Percentiles rank a stretch among this genome's conserved stretches.
Evolutionary conservation across 768 basidiomycete species (phyloP).

Genomic region (Crassisporium funariophilum): DNA sequence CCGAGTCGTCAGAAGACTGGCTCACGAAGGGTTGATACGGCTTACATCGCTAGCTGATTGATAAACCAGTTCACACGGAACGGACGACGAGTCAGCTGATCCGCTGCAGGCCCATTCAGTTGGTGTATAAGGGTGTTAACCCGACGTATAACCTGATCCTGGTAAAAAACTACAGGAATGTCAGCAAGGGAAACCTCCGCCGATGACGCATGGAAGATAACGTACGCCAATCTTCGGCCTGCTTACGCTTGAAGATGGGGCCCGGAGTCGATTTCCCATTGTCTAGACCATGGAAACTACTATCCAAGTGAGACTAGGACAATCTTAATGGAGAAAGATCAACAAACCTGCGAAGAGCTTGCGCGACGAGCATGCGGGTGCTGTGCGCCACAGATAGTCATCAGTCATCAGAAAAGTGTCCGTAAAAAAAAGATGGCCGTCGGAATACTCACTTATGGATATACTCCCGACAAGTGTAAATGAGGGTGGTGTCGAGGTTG

Average conservation of each 20-base stretch:
- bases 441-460: constrained; percentile 63
- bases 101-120: constrained; percentile 49
- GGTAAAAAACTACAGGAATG: constrained; percentile 57
- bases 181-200: background rate
- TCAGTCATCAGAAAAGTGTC: constrained; percentile 13
- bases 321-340: background rate
- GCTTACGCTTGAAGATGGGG: constrained; percentile 67
- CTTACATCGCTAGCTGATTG: constrained; percentile 65
- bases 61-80: constrained; percentile 74
- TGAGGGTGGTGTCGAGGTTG: constrained; percentile 66
- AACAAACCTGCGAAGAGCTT: constrained; percentile 64
- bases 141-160: constrained; percentile 64
- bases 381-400: constrained; percentile 34
- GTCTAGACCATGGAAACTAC: constrained; percentile 52
- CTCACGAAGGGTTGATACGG: constrained; percentile 3
- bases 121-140: constrained; percentile 57
- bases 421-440: constrained; percentile 3
- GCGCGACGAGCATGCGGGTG: constrained; percentile 64
- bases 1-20: background rate
- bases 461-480: constrained; percentile 71
- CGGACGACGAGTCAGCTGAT: constrained; percentile 66
- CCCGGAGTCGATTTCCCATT: constrained; percentile 36
- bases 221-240: constrained; percentile 81
- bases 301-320: constrained; percentile 4
- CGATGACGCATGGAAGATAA: constrained; percentile 16